phyloP scores from a whole-genome alignment of 2,329 filamentous ascomycete species.

The Colletotrichum spaethianum region DNA sequence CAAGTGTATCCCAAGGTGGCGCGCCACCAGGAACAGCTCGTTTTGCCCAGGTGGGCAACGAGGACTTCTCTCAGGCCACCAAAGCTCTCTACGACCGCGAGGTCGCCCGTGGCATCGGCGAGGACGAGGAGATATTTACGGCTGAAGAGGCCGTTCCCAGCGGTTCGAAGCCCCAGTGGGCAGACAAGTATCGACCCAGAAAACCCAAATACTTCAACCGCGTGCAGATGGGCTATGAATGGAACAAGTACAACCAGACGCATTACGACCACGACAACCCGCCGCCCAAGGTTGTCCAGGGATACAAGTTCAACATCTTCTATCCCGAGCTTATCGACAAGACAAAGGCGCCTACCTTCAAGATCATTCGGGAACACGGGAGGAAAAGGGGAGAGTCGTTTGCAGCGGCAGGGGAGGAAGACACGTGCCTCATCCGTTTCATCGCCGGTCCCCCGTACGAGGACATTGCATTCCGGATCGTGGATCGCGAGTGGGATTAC shows the following conservation, averaged over 20 bases:
- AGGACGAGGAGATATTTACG: constrained; percentile 96
- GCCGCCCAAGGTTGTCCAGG: constrained; percentile 97
- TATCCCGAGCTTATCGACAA: constrained; percentile 98
- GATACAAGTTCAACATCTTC: constrained; percentile 99
- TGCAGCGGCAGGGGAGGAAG: constrained; percentile 93
- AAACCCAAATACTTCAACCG: constrained; percentile 98
- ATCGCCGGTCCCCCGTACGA: constrained; percentile 96
- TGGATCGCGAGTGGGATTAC: constrained; percentile 99
- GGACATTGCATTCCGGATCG: constrained; percentile 96
- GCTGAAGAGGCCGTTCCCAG: constrained; percentile 85
- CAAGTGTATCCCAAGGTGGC: constrained; percentile 41
- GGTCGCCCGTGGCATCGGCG: constrained; percentile 89
- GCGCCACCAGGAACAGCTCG: constrained; percentile 72
- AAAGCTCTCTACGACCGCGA: constrained; percentile 93
- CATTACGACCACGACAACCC: constrained; percentile 99
- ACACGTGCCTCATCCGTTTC: constrained; percentile 97
- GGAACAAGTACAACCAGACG: constrained; percentile 99
- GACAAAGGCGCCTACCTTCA: constrained; percentile 93
- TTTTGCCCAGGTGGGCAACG: constrained; percentile 78
- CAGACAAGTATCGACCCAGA: constrained; percentile 86
- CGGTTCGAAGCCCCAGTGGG: constrained; percentile 80
- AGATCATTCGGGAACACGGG: constrained; percentile 94
- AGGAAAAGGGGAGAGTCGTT: constrained; percentile 91
- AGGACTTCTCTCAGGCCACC: constrained; percentile 89
- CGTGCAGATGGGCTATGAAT: constrained; percentile 99